Base-by-base conservation (phyloP, 2,329 filamentous ascomycete genomes). In the Fusarium staphyleae region DNA sequence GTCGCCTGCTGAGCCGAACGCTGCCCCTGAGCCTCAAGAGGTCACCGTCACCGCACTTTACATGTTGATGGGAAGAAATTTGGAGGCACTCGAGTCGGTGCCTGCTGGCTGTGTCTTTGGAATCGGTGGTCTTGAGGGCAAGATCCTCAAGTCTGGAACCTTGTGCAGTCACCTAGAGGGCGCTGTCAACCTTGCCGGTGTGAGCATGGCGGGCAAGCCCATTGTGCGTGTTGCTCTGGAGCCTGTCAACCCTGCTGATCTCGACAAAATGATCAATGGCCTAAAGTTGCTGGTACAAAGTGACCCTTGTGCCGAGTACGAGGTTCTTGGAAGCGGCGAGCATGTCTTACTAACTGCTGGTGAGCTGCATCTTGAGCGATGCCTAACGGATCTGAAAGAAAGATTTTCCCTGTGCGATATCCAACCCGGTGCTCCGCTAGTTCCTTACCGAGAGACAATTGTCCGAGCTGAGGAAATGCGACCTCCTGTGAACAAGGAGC, bases 141-240 rank as follows among this genome's bases (percentile, higher is more conserved):
- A 93, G 56, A 88, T 99, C n/a, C 81, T 99, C 48, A 99, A 99
- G 72, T 96, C 92, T 1, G 95, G 93, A 11, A 99, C 95, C 0
- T 79, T 99, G 3, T 97, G 92, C 77, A 96, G 91, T 60, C 89
- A 90, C 60, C 77, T 96, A 0, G 88, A 91, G 41, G 95, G 95
- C 13, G 87, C 90, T 6, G 87, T 96, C 65, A 99, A 99, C 74
- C 78, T 99, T 45, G 95, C 93, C 1, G 93, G 93, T 59, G 87
- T 98, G 13, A 81, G 78, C 48, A 86, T 93, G 73, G 86, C 85
- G 26, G 90, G 89, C 4, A 89, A 93, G 47, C 95, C 95, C 1
- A 99, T 99, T 59, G 95, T 99, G 5, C 89, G 95, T 43, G 93
- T 99, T 15, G 93, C 95, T 0, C 78, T 99, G n/a, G 95, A 99